Base-by-base conservation (phyloP, 805 yeast genomes). In the Sungouiella blattae region DNA sequence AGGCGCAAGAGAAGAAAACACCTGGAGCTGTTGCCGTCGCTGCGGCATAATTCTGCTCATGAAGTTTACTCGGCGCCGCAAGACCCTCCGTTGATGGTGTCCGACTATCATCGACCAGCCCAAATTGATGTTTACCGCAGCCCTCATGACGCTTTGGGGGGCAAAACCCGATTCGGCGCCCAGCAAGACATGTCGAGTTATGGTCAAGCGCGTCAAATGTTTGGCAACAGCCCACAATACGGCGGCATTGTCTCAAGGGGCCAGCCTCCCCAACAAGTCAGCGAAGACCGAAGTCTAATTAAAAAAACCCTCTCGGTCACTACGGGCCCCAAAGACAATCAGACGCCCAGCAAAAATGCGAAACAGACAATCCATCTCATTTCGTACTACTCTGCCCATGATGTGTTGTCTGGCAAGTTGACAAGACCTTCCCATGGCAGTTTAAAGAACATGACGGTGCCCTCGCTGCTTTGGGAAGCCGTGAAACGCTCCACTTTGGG, bases 271-370 rank as follows among this genome's bases (percentile, higher is more conserved):
- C 80, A 78, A 49, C n/a, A n/a, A n/a, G 79, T 79, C 9, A 82
- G 80, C 52, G 80, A 80, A 50, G 80, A 76, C 30, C 69, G 71
- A 29, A 96, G 96, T 0, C 67, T 89, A 30, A 77, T 87, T 40
- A 89, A 89, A 57, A 87, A 88, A 57, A 86, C 97, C 0, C 64
- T 87, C 41, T 77, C 87, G 1, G 67, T 87, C 17, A 72, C 78
- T n/a, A 58, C 83, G 11, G 57, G 38, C 1, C n/a, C n/a, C n/a
- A n/a, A n/a, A n/a, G n/a, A n/a, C n/a, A n/a, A n/a, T n/a, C n/a
- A n/a, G n/a, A 20, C 22, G 8, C 8, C 22, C 22, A 32, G 29
- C 8, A 6, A 60, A 15, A 59, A 61, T 14, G 51, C 49, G 4
- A 55, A 53, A 29, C 74, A 71, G 47, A 75, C 83, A 4, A 62